Conservation (phyloP, 169 alveolate genomes). For the Plasmodium coatneyi region DNA sequence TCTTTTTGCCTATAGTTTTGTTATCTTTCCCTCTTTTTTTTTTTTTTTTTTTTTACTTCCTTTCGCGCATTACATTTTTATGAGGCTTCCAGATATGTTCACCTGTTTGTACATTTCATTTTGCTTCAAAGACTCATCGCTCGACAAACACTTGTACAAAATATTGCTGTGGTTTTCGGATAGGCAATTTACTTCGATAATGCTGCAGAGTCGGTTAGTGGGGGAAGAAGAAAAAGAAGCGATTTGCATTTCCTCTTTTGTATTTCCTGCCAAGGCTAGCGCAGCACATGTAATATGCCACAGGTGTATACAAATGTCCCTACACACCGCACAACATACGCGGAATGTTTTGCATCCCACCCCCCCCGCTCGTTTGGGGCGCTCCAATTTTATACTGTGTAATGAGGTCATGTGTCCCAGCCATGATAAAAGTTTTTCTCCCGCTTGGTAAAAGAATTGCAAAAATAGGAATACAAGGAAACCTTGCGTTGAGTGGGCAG, state of each 20-base stretch:
- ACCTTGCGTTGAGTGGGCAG: background rate
- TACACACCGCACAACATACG: background rate
- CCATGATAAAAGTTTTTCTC: conserved; percentile 14
- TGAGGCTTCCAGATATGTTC: conserved; percentile 27
- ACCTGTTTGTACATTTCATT: conserved; percentile 41
- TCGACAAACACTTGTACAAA: conserved; percentile 54
- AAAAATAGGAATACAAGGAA: background rate
- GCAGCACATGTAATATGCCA: background rate
- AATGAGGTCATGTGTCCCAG: background rate
- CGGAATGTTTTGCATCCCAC: background rate
- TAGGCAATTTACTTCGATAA: conserved; percentile 57
- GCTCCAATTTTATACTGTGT: conserved; percentile 15
- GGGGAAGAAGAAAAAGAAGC: background rate
- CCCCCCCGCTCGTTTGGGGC: background rate
- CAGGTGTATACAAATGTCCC: background rate
- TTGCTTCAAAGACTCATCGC: conserved; percentile 67
- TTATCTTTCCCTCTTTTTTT: background rate
- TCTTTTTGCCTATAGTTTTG: background rate
- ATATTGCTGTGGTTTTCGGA: conserved; percentile 45
- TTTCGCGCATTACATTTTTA: conserved; percentile 36
- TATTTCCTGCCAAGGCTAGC: background rate
- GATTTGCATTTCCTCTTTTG: background rate
- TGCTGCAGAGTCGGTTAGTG: conserved; percentile 1
- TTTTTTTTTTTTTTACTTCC: background rate
- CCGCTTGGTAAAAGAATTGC: background rate